These are phyloP conservation scores for Mucor piriformis DNA, from an alignment of 371 early-diverging fungal genomes.

Conservation along the genomic window DNA sequence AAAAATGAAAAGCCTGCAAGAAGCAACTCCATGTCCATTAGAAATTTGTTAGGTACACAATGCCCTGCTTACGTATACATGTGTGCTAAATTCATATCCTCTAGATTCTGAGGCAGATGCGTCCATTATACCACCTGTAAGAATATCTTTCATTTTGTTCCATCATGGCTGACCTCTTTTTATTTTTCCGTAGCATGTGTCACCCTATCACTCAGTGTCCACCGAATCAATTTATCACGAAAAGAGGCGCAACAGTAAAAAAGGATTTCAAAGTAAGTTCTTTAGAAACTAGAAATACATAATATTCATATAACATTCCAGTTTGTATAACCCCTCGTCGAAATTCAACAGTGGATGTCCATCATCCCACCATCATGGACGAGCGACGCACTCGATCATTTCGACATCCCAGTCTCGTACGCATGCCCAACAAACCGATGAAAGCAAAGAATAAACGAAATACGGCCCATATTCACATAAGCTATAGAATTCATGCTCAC, in stretches of 20 bases:
- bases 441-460: slow-evolving; percentile 12
- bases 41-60: slow-evolving; percentile 24
- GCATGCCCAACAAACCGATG: not conserved
- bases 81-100: not conserved
- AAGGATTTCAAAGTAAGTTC: slow-evolving; percentile 16
- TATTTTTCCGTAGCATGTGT: not conserved
- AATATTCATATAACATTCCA: not conserved
- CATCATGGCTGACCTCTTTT: too few species aligned
- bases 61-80: too few species aligned
- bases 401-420: not conserved
- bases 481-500: slow-evolving; percentile 29
- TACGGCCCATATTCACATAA: slow-evolving; percentile 24
- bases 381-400: not conserved
- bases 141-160: too few species aligned
- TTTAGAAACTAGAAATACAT: not conserved
- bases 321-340: not conserved
- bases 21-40: slow-evolving; percentile 26
- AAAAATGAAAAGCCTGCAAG: slow-evolving; percentile 10
- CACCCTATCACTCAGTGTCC: slow-evolving; percentile 6
- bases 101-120: not conserved
- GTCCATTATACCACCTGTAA: slow-evolving; percentile 6
- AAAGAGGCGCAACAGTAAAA: not conserved
- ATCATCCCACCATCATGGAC: not conserved
- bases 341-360: not conserved
- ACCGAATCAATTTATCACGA: slow-evolving; percentile 4